phyloP scores from a whole-genome alignment of 148 eudicot genomes.

The Chenopodium suecicum region DNA sequence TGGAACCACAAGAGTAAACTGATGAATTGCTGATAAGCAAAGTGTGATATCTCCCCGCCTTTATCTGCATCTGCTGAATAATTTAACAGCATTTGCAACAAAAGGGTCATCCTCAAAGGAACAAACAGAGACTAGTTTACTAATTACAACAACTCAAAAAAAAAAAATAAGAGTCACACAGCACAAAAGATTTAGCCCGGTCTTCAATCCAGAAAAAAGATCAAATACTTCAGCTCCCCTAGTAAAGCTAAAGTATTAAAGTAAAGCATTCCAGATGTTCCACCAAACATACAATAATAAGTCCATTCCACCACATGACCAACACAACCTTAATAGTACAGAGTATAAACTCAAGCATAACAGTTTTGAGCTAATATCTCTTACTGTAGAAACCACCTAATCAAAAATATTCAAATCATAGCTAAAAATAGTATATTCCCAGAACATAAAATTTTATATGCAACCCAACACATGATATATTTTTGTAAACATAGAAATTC shows the following conservation, averaged over 20 bases:
- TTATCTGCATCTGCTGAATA: constrained; percentile 88
- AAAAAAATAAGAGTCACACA: background rate
- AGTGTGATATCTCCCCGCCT: constrained; percentile 86
- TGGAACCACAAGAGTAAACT: constrained; percentile 90
- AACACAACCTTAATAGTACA: too few species aligned
- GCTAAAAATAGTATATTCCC: background rate
- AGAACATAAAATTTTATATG: background rate
- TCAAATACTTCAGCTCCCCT: too few species aligned
- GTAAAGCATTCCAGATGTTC: background rate
- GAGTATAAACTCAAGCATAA: too few species aligned
- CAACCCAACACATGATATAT: constrained; percentile 3
- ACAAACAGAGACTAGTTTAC: background rate
- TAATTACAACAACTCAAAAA: background rate
- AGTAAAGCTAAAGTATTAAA: background rate
- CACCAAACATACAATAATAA: background rate
- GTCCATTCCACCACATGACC: background rate
- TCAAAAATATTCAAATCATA: background rate
- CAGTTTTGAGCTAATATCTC: too few species aligned
- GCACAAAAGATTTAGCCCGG: too few species aligned
- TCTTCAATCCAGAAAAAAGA: too few species aligned
- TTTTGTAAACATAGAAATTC: background rate
- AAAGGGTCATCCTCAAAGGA: background rate
- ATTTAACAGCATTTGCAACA: constrained; percentile 16
- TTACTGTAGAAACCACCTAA: background rate
- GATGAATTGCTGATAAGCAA: constrained; percentile 71